Percentiles rank a stretch among this genome's conserved stretches.
phyloP scores from a whole-genome alignment of 1,284 basidiomycete species.

The Tilletia horrida region DNA sequence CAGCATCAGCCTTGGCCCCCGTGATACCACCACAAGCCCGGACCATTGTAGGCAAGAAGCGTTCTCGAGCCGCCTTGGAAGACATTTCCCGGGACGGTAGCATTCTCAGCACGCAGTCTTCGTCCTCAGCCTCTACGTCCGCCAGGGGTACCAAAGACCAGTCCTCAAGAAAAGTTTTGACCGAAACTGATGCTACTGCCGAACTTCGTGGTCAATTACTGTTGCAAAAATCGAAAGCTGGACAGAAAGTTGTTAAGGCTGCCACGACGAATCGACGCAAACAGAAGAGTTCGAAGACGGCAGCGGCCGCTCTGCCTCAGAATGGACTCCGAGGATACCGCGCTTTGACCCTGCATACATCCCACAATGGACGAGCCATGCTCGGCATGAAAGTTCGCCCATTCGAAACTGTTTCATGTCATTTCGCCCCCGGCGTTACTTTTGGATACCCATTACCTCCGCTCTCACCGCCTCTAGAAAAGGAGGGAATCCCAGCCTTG shows the following conservation, averaged over 20 bases:
- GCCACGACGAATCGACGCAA: no score
- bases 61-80: not conserved
- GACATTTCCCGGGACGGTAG: not conserved
- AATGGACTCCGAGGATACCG: not conserved
- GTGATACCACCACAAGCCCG: not conserved
- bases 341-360: not conserved
- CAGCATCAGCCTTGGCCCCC: not conserved
- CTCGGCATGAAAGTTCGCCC: not conserved
- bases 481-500: not conserved
- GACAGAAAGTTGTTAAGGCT: no score
- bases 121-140: not conserved
- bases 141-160: not conserved
- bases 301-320: not conserved
- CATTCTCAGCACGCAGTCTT: not conserved
- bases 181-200: constrained; percentile 6
- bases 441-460: not conserved
- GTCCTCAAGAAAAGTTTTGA: not conserved
- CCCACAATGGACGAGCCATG: not conserved
- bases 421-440: not conserved
- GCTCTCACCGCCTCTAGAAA: not conserved
- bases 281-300: no score
- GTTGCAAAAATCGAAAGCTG: no score
- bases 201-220: not conserved
- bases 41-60: constrained; percentile 3
- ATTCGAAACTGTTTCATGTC: not conserved